Base-by-base conservation (phyloP, 1,139 yeast species). In the Geotrichum histeridarum region DNA sequence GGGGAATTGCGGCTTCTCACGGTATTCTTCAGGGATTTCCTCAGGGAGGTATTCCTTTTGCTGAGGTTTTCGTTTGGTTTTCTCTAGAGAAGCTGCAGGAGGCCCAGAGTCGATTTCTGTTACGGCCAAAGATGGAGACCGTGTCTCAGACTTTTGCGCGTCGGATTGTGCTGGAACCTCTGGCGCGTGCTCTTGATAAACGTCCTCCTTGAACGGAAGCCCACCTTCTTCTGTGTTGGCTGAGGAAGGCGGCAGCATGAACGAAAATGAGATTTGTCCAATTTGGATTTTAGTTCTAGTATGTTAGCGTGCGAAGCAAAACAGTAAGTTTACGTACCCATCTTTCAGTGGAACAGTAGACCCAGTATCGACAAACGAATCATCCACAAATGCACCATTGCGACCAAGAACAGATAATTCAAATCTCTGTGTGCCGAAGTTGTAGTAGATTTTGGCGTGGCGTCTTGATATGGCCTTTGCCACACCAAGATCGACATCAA, bases 301-400 rank as follows among this genome's bases (percentile, higher is more conserved):
- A 36, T 15, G 18, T 11, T 8, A 22, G 36, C 14, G n/a, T 14
- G 33, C 4, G 6, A 12, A 48, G 48, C 48, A 53, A 54, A 47
- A 12, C 11, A 35, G 15, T 8, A 22, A 43, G 33, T n/a, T 50
- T 12, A 56, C 61, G 27, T 61, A 63, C 64, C 72, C 71, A 70
- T 91, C 90, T n/a, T 76, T 75, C 54, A 93, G 74, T 1, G 96
- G 96, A 5, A 91, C 89, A 0, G 98, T 91, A 44, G 87, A 83
- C 9, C 96, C 97, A 58, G 86, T 82, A 65, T 89, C 97, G 11
- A 91, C 84, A 68, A 91, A 93, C 33, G 76, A 75, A 62, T 90
- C 96, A 69, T 91, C 93, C 2, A 93, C 95, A 74, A 91, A 93
- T 0, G 97, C 98, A 36, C 99, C 99, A 67, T 93, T 93, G 63